These are phyloP conservation scores for Triticum turgidum DNA, from an alignment of 176 grass and related monocot genomes.

Conservation along the genomic window DNA sequence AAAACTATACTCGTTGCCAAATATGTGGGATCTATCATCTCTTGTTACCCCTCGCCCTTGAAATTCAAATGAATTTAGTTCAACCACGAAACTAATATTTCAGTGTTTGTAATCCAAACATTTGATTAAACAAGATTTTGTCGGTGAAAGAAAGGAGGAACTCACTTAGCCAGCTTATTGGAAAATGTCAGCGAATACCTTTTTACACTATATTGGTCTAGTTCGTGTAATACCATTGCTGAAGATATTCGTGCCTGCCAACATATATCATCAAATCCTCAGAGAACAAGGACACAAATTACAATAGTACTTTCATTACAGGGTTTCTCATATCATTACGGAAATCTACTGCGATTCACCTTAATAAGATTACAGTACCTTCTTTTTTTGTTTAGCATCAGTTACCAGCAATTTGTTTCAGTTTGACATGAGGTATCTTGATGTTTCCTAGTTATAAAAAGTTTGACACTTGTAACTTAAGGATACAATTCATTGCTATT, in stretches of 20 bases:
- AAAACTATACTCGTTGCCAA: not conserved
- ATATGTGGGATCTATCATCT: not conserved
- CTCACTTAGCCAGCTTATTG: not conserved
- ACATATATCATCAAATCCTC: not conserved
- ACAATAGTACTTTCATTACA: not conserved
- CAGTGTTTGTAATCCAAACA: not conserved
- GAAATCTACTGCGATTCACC: not conserved
- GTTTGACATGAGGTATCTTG: not conserved
- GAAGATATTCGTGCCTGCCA: not conserved
- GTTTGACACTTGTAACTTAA: slow-evolving; percentile 25
- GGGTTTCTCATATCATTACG: not conserved
- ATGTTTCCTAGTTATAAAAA: not conserved
- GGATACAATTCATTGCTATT: not conserved
- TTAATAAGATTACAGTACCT: not conserved
- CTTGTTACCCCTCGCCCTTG: not conserved
- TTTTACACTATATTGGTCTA: not conserved
- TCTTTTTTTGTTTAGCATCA: not conserved
- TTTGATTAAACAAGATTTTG: not conserved
- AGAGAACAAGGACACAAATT: not conserved
- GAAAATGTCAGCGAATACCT: not conserved
- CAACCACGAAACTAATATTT: not conserved
- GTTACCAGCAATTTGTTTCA: not conserved
- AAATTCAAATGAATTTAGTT: not conserved
- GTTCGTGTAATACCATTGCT: not conserved
- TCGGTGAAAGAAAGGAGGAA: not conserved